Conservation (phyloP, 257 asterid genomes). For the Rhazya stricta region DNA sequence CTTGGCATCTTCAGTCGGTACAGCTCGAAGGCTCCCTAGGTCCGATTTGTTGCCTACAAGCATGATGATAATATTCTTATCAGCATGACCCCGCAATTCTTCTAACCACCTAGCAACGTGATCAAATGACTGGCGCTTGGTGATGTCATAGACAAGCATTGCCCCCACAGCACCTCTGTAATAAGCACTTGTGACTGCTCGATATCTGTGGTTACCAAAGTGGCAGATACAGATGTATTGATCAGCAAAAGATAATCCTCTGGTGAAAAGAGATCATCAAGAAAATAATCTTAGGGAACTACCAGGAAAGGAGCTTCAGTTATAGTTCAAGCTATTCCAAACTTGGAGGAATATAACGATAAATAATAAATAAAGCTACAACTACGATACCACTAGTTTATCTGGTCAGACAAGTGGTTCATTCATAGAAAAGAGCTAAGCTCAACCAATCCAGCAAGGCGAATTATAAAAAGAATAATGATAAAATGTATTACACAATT, state of each 20-base stretch:
- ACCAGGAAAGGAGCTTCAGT: not conserved
- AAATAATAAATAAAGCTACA: not conserved
- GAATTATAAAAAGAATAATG: not conserved
- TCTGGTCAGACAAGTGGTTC: not conserved
- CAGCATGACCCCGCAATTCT: conserved; percentile 75
- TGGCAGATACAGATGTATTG: not conserved
- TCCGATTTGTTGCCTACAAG: conserved; percentile 86
- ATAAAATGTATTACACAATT: not conserved
- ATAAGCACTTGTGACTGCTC: conserved; percentile 91
- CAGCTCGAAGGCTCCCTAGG: conserved; percentile 55
- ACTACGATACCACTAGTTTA: not conserved
- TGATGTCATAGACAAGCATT: conserved; percentile 80
- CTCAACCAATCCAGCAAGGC: not conserved
- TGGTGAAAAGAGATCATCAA: not conserved
- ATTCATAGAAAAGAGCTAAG: not conserved
- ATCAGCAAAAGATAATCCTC: not conserved
- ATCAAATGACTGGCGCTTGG: conserved; percentile 72
- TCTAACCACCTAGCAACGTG: conserved; percentile 80
- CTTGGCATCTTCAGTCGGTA: conserved; percentile 77
- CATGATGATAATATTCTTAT: conserved; percentile 74
- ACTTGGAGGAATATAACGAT: not conserved
- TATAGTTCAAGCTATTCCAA: not conserved
- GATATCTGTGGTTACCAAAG: conserved; percentile 46
- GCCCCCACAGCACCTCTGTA: conserved; percentile 97
- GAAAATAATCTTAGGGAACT: not conserved